These are phyloP conservation scores for Debaryomyces tyrocola DNA, from an alignment of 805 yeast species.

Conservation along the genomic window DNA sequence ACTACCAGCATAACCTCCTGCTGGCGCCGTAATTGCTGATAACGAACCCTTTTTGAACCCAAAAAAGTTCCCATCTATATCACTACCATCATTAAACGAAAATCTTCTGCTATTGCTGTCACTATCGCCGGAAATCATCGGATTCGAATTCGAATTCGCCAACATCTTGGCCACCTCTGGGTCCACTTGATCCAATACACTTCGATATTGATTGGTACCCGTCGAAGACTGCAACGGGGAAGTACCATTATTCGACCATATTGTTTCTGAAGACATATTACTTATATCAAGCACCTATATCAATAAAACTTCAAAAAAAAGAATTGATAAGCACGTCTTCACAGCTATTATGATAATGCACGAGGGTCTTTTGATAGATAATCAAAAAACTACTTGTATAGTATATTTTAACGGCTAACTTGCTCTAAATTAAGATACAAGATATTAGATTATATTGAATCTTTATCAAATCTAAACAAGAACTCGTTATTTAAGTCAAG, in stretches of 20 bases:
- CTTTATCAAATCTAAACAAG: too few species aligned
- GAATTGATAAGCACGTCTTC: too few species aligned
- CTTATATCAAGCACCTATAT: neutral
- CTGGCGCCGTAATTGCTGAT: constrained; percentile 48
- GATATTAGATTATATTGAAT: too few species aligned
- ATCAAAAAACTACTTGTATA: neutral
- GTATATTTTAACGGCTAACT: too few species aligned
- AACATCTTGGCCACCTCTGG: constrained; percentile 40
- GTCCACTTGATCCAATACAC: constrained; percentile 40
- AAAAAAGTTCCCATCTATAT: constrained; percentile 41
- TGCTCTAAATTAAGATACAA: too few species aligned
- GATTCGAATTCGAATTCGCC: constrained; percentile 8
- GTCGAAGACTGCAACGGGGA: constrained; percentile 14
- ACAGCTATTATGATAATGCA: neutral
- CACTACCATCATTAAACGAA: constrained; percentile 45
- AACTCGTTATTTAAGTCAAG: too few species aligned
- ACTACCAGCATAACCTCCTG: constrained; percentile 21
- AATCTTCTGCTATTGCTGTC: constrained; percentile 30
- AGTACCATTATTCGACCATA: constrained; percentile 38
- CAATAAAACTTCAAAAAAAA: too few species aligned
- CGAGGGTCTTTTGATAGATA: neutral
- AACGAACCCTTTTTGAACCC: constrained; percentile 50
- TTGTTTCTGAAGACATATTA: constrained; percentile 40
- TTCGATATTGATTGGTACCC: constrained; percentile 24
- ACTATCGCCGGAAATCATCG: constrained; percentile 5